Conservation (phyloP, 208 protist species). For the Novymonas esmeraldas region DNA sequence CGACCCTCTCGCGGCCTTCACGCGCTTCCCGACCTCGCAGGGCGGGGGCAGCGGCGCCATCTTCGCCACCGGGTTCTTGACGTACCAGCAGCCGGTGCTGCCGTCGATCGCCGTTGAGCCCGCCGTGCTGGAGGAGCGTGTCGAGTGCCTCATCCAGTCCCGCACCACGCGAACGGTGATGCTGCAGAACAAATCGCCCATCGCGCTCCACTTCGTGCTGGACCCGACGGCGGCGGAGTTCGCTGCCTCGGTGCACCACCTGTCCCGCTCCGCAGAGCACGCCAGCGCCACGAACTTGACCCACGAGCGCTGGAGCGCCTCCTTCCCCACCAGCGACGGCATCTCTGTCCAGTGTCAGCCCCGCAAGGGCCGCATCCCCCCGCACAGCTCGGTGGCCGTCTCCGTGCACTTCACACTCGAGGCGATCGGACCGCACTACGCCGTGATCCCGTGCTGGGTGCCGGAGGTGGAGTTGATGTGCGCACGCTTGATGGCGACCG, state of each 20-base stretch:
- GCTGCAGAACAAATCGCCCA: slow-evolving; percentile 76
- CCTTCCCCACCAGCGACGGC: slow-evolving; percentile 28
- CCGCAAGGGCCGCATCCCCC: slow-evolving; percentile 58
- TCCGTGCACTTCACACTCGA: slow-evolving; percentile 70
- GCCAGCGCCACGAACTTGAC: slow-evolving; percentile 3
- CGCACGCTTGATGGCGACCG: slow-evolving; percentile 12
- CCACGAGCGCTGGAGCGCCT: slow-evolving; percentile 35
- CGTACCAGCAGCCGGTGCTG: slow-evolving; percentile 70
- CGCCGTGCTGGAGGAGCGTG: slow-evolving; percentile 62
- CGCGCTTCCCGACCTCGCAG: slow-evolving; percentile 10
- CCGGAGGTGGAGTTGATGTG: slow-evolving; percentile 52
- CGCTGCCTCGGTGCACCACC: slow-evolving; percentile 18
- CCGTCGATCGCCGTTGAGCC: slow-evolving; percentile 67
- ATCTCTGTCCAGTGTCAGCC: slow-evolving; percentile 69
- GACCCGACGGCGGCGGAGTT: slow-evolving; percentile 65
- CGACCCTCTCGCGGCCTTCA: slow-evolving; percentile 27
- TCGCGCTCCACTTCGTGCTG: slow-evolving; percentile 70
- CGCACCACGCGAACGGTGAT: slow-evolving; percentile 71
- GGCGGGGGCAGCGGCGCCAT: slow-evolving; percentile 16
- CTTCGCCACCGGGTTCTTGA: slow-evolving; percentile 78
- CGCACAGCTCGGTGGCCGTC: slow-evolving; percentile 44
- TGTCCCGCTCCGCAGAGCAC: background rate
- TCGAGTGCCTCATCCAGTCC: slow-evolving; percentile 79
- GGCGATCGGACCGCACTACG: slow-evolving; percentile 49
- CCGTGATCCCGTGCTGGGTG: slow-evolving; percentile 67